Evolutionary conservation across 495 filamentous ascomycete genomes (phyloP), one percentile per base, ranked within the genome.

Genomic region (Wilcoxina mikolae): DNA sequence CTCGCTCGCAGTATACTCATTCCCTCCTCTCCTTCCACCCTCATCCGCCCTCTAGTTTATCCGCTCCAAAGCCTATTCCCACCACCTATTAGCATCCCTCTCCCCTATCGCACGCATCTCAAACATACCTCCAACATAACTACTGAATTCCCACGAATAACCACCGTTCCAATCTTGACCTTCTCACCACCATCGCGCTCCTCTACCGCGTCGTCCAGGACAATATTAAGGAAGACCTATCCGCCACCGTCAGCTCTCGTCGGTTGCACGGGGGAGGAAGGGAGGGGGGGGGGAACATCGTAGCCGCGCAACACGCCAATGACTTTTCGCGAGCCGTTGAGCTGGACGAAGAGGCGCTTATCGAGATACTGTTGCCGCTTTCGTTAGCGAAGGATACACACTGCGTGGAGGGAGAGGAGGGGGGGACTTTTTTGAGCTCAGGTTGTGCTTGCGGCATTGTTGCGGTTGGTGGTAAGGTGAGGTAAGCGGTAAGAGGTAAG

Each of bases 151-250:
- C 89, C 89, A 56, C 89, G 83, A 61, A 95, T 94, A 52, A 94
- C 93, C 58, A 94, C 84, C 82, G 94, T 95, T 65, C 91, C 91
- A 45, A 95, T 78, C 56, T 80, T 76, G 44, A 81, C 82, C 72
- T 94, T 96, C 75, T 94, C 87, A 43, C 87, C 87, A 53, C 86
- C 87, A 27, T 78, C 76, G 69, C 90, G 94, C 74, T 95, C 87
- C 65, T 96, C 91, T 15, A 94, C 83, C n/a, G 91, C 90, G 60
- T 96, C 91, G 67, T 98, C 93, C 12, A 98, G 78, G 24, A 96
- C 90, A 64, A 98, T 88, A 70, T 98, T 98, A 64, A 98, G 78
- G 75, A 96, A 98, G 51, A 95, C 88, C 91, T 98, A 48, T 4
- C 20, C n/a, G 31, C 27, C 28, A n/a, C 12, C 9, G 3, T 29